These are phyloP conservation scores for Claviceps fusiformis DNA, from an alignment of 2,329 filamentous ascomycete species.

Conservation along the genomic window DNA sequence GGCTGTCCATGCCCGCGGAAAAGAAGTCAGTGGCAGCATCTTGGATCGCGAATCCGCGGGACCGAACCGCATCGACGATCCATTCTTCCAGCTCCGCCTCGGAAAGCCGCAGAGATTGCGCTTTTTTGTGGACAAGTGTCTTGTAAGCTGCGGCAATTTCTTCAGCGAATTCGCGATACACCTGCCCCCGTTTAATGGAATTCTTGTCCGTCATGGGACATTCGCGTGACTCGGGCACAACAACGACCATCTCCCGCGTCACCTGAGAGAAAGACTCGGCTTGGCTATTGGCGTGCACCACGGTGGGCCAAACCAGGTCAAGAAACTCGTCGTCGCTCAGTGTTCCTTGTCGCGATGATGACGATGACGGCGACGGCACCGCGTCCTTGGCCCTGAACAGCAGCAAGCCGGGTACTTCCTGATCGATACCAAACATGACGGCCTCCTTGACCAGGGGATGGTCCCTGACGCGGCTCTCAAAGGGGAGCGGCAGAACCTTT, in stretches of 20 bases:
- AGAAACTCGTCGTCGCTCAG: constrained; percentile 8
- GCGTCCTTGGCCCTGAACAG: neutral
- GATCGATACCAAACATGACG: constrained; percentile 47
- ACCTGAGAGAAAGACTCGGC: constrained; percentile 24
- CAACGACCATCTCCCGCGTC: constrained; percentile 32
- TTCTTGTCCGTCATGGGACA: constrained; percentile 39
- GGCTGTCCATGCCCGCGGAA: constrained; percentile 39
- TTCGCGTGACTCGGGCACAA: constrained; percentile 28
- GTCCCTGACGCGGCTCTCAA: constrained; percentile 41
- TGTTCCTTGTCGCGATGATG: neutral
- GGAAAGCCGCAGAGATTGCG: constrained; percentile 6
- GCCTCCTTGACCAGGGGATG: constrained; percentile 25
- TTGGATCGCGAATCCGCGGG: constrained; percentile 5
- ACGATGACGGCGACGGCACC: too few species aligned
- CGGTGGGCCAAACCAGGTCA: constrained; percentile 19
- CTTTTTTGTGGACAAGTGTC: constrained; percentile 8
- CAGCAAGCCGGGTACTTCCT: constrained; percentile 41
- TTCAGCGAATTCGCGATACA: constrained; percentile 28
- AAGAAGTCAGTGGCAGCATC: constrained; percentile 40
- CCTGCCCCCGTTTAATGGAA: constrained; percentile 34
- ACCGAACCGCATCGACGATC: neutral
- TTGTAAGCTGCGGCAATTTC: constrained; percentile 29
- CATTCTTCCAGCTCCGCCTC: constrained; percentile 14
- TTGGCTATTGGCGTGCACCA: constrained; percentile 18
- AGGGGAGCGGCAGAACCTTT: constrained; percentile 51